phyloP scores from a whole-genome alignment of 1,284 basidiomycete species.

The Rhodotorula glutinis region DNA sequence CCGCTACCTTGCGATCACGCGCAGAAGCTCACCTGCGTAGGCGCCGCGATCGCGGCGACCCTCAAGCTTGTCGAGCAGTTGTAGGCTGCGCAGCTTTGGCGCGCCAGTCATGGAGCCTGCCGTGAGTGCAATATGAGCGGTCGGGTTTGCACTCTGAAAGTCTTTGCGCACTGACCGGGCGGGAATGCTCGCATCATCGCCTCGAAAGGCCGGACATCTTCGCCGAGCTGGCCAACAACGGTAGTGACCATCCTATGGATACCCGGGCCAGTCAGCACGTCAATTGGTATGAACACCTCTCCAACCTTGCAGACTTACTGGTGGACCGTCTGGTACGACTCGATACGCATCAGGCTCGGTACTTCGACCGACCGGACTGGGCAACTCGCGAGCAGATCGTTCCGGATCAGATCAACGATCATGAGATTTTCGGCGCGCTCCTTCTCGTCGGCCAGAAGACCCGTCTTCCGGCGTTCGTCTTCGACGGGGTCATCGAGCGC shows the following conservation, averaged over 20 bases:
- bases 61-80: conserved; percentile 82
- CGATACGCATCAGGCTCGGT: conserved; percentile 79
- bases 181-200: conserved; percentile 58
- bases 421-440: conserved; percentile 97
- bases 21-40: conserved; percentile 64
- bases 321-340: conserved; percentile 93
- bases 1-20: background rate
- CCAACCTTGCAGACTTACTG: conserved; percentile 52
- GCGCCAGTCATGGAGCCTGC: conserved; percentile 78
- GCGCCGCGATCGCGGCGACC: conserved; percentile 62
- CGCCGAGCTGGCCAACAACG: conserved; percentile 72
- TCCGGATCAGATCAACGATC: conserved; percentile 96
- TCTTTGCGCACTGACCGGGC: conserved; percentile 59
- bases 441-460: conserved; percentile 72
- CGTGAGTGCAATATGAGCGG: no score
- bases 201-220: conserved; percentile 64
- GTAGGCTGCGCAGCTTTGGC: conserved; percentile 88
- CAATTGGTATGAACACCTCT: background rate
- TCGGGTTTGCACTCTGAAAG: conserved; percentile 8
- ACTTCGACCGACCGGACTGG: conserved; percentile 70
- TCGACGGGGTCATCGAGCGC: conserved; percentile 14
- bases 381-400: conserved; percentile 76
- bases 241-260: conserved; percentile 71
- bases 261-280: no score
- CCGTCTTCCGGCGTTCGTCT: conserved; percentile 49